phyloP scores from a whole-genome alignment of 805 yeast species.

The Kodamaea hsintzibuensis region DNA sequence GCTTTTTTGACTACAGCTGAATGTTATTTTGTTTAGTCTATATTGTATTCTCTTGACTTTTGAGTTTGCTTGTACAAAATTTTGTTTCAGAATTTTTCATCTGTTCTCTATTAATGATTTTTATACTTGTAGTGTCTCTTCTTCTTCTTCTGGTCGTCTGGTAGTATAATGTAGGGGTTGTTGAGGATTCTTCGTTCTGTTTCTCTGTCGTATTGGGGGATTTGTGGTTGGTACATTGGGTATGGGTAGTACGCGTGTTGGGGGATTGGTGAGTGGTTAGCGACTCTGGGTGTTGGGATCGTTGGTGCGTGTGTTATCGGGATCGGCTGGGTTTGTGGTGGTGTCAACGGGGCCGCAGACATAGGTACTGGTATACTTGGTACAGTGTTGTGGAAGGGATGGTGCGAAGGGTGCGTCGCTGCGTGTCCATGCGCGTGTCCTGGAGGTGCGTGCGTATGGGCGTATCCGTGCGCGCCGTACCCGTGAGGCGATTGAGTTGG shows the following conservation, averaged over 20 bases:
- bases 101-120: not conserved
- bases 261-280: not conserved
- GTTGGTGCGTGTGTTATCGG: not conserved
- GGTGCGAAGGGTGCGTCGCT: not conserved
- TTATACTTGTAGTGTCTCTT: constrained; percentile 5
- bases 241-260: constrained; percentile 4
- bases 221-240: constrained; percentile 3
- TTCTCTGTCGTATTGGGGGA: constrained; percentile 24
- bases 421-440: not conserved
- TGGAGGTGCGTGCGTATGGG: not conserved
- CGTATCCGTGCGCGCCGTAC: not conserved
- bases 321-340: not conserved
- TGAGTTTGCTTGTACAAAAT: not conserved
- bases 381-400: constrained; percentile 1
- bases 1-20: not conserved
- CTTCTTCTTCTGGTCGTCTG: constrained; percentile 18
- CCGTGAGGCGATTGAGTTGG: not conserved
- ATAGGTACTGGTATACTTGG: constrained; percentile 2
- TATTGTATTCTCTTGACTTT: not conserved
- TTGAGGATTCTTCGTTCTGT: constrained; percentile 27
- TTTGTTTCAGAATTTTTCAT: no score
- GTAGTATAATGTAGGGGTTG: constrained; percentile 31
- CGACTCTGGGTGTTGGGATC: not conserved
- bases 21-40: not conserved
- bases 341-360: not conserved